phyloP scores from a whole-genome alignment of 306 rosid genomes.

The Corylus heterophylla region DNA sequence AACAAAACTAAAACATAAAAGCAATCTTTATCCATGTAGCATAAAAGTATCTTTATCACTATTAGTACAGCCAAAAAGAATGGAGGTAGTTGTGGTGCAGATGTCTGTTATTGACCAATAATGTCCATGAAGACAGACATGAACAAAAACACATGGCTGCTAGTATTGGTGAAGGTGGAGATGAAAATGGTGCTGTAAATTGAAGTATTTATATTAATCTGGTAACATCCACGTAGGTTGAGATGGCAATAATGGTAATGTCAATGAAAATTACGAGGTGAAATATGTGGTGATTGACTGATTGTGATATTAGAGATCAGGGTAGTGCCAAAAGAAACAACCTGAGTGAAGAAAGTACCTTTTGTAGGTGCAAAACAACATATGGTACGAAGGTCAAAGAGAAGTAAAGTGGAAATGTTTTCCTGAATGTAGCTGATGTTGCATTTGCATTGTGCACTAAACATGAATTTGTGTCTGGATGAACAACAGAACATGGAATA shows the following conservation, averaged over 20 bases:
- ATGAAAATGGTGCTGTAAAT: neutral
- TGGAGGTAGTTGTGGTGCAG: neutral
- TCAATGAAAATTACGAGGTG: neutral
- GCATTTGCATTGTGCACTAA: slow-evolving; percentile 73
- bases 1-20: neutral
- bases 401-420: slow-evolving; percentile 93
- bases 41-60: neutral
- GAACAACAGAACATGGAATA: slow-evolving; percentile 81
- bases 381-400: slow-evolving; percentile 94
- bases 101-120: neutral
- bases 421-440: slow-evolving; percentile 81
- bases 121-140: neutral
- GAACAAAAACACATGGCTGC: neutral
- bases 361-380: slow-evolving; percentile 88
- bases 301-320: neutral
- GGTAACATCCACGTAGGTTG: neutral
- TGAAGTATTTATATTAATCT: neutral
- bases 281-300: no score
- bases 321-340: neutral
- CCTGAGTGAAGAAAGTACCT: slow-evolving; percentile 51
- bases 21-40: slow-evolving; percentile 1
- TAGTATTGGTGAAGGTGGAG: neutral
- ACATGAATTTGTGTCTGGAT: slow-evolving; percentile 79
- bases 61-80: neutral
- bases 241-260: neutral